Evolutionary conservation across 768 basidiomycete species (phyloP), one percentile per base, ranked within the genome.

Genomic region (Suillus ampliporus): DNA sequence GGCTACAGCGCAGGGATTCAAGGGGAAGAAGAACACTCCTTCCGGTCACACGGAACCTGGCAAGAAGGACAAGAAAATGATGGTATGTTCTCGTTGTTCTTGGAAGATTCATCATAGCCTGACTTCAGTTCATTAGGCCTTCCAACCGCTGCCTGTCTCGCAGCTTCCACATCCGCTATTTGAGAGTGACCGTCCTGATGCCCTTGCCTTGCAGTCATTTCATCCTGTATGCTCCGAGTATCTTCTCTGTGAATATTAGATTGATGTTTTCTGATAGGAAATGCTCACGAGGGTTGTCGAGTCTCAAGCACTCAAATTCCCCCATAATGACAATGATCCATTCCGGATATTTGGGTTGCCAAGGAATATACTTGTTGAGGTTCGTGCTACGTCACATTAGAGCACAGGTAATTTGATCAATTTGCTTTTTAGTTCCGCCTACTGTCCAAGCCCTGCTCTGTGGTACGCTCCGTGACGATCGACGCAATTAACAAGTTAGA

Each of bases 311-410:
- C 75, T 83, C 57, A 76, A 77, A 38, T 87, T 87, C 64, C 66
- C 78, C 1, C 69, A 76, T 5, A 69, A 78, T 1, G 80, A 82
- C 28, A 80, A 81, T 41, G 82, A 83, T 63, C 82, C 86, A 0
- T 75, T 88, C n/a, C 78, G 82, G 35, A 80, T 83, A 59, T 94
- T 88, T 71, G 94, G 94, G 47, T 72, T 93, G 17, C 92, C 94
- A 0, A 85, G 83, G 65, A 86, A 84, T 61, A 68, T 92, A 62
- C 76, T 89, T 35, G 77, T 92, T 57, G 94, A 95, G 80, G 92
- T 92, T 47, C 23, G 84, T 76, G 3, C 38, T 51, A 53, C 37
- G 26, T 31, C 31, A 23, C 5, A 44, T 56, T 19, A 51, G 26
- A 4, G 13, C 15, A 52, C 40, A 14, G 23, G 21, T 28, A 21